Base-by-base conservation (phyloP, 148 eudicot species). In the Rhododendron ovatum region DNA sequence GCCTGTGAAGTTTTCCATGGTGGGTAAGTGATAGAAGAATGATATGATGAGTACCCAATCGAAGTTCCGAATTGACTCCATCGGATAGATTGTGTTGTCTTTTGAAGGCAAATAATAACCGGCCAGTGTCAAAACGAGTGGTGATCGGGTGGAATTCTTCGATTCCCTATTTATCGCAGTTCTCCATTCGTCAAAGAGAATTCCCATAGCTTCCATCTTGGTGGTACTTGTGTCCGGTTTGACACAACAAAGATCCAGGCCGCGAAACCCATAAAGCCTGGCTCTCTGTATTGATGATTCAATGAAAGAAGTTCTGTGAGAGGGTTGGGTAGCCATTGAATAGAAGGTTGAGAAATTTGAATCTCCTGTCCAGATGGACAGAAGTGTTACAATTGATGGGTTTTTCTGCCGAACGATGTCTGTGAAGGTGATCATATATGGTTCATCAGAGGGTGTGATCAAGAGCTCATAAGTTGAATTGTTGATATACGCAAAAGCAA, bases 121-220 rank as follows among this genome's bases (percentile, higher is more conserved):
- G 10, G 55, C 80, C 84, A 90, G 75, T 20, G 85, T 85, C 79
- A 89, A 69, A 48, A 84, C 85, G 14, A 90, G 77, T 0, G 17
- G 80, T 39, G 69, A 53, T 18, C 6, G 3, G 11, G 37, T 24
- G 24, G 63, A 71, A 1, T 22, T 61, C 18, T 2, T 55, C 33
- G 82, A 15, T 18, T 88, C 87, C 4, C 76, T 55, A 35, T 87
- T 22, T 26, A 90, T 39, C 17, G 88, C 88, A 10, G 85, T 30
- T 41, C 91, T 84, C 90, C 90, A 91, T 41, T 91, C 93, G 39
- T 90, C 84, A 11, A 91, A 75, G 24, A 91, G 83, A 10, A 61
- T 65, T 13, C 83, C 90, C 88, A 91, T 41, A n/a, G 10, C 0
- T 8, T n/a, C 33, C 69, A 63, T 55, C 5, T 55, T 86, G 6